Percentiles rank a stretch among this genome's conserved stretches.
Conservation (phyloP, 1,284 basidiomycete genomes). For the Puccinia polysora region DNA sequence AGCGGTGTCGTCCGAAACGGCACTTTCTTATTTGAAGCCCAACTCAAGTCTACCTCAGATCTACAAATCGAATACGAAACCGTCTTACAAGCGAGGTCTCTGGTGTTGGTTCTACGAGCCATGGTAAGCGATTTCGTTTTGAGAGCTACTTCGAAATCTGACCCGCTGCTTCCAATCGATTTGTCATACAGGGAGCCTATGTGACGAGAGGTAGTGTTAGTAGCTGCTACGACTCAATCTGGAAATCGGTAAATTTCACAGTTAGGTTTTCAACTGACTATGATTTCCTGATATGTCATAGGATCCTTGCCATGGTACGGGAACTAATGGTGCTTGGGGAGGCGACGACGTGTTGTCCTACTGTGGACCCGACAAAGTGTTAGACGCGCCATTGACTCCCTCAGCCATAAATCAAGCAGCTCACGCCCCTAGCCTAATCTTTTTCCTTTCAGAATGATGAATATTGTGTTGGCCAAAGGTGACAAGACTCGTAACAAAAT, state of each 20-base stretch:
- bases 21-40: constrained; percentile 19
- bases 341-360: constrained; percentile 8
- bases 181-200: constrained; percentile 23
- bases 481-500: constrained; percentile 40
- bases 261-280: neutral
- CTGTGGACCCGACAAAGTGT: constrained; percentile 36
- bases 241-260: no score
- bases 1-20: constrained; percentile 27
- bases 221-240: neutral
- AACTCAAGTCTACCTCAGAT: constrained; percentile 7
- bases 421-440: neutral
- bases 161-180: neutral
- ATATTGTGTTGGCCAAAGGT: constrained; percentile 32
- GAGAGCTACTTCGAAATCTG: no score
- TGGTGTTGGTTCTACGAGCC: neutral
- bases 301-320: constrained; percentile 30
- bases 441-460: constrained; percentile 36
- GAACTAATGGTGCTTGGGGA: constrained; percentile 30
- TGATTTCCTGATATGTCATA: neutral
- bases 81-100: constrained; percentile 6
- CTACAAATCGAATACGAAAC: constrained; percentile 14
- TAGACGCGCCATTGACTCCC: neutral
- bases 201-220: constrained; percentile 20
- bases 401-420: neutral
- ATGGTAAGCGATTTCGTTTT: neutral